Conservation (phyloP, 2,329 filamentous ascomycete genomes). For the Clarireedia paspali region DNA sequence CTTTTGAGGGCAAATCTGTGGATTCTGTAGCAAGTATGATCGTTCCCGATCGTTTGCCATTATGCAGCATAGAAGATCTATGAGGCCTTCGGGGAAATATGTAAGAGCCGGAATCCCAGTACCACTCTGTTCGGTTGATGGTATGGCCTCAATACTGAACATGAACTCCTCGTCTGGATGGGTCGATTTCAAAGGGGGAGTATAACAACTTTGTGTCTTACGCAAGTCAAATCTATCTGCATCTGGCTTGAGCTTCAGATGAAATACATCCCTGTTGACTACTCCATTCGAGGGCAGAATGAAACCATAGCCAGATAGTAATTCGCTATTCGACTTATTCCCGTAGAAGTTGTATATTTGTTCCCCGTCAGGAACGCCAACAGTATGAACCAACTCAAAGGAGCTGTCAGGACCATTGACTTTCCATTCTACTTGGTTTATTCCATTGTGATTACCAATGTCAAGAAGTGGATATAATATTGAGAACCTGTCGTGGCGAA, state of each 20-base stretch:
- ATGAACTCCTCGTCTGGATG: constrained; percentile 19
- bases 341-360: constrained; percentile 66
- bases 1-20: constrained; percentile 13
- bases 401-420: constrained; percentile 31
- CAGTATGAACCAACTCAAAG: constrained; percentile 38
- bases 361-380: constrained; percentile 41
- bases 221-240: constrained; percentile 14
- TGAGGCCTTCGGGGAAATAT: constrained; percentile 20
- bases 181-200: background rate
- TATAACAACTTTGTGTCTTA: constrained; percentile 19
- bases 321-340: constrained; percentile 65
- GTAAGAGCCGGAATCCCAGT: constrained; percentile 6
- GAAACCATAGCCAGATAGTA: constrained; percentile 58
- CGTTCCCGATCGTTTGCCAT: constrained; percentile 20
- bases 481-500: constrained; percentile 33
- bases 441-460: constrained; percentile 62
- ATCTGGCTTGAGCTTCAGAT: constrained; percentile 22
- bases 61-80: constrained; percentile 24
- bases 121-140: background rate
- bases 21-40: constrained; percentile 9
- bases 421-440: constrained; percentile 52
- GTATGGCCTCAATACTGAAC: constrained; percentile 11
- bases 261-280: constrained; percentile 30
- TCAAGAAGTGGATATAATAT: constrained; percentile 65
- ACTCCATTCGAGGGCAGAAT: constrained; percentile 38